These are phyloP conservation scores for Alectoria sarmentosa DNA, from an alignment of 495 filamentous ascomycete species.

Conservation along the genomic window DNA sequence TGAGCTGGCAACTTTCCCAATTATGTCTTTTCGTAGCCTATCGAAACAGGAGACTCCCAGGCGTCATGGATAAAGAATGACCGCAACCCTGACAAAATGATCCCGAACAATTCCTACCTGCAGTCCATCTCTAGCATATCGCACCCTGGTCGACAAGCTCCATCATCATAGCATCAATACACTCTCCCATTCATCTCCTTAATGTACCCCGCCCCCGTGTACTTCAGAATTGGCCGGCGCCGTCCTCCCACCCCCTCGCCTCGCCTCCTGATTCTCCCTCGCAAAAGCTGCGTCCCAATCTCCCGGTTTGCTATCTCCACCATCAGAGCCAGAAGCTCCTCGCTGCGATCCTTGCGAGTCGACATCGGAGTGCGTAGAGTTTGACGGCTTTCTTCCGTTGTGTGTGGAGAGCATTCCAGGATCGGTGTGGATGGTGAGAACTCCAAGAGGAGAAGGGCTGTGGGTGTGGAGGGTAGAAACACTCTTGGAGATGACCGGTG, in stretches of 20 bases:
- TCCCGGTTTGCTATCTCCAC: not conserved
- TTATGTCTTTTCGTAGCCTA: too few species aligned
- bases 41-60: too few species aligned
- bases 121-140: too few species aligned
- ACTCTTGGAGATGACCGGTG: not conserved
- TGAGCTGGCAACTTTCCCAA: not conserved
- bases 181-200: not conserved
- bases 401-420: not conserved
- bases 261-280: not conserved
- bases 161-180: not conserved
- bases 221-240: not conserved
- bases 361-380: not conserved
- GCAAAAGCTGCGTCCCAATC: not conserved
- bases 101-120: too few species aligned
- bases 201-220: not conserved
- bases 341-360: not conserved
- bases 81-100: too few species aligned
- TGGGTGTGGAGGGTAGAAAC: not conserved
- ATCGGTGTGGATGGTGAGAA: not conserved
- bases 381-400: not conserved
- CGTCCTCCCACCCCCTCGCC: not conserved
- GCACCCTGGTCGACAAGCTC: too few species aligned
- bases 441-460: not conserved
- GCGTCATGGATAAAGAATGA: too few species aligned
- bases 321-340: not conserved